These are phyloP conservation scores for Flaveria bidentis DNA, from an alignment of 129 eudicot species.

Conservation along the genomic window DNA sequence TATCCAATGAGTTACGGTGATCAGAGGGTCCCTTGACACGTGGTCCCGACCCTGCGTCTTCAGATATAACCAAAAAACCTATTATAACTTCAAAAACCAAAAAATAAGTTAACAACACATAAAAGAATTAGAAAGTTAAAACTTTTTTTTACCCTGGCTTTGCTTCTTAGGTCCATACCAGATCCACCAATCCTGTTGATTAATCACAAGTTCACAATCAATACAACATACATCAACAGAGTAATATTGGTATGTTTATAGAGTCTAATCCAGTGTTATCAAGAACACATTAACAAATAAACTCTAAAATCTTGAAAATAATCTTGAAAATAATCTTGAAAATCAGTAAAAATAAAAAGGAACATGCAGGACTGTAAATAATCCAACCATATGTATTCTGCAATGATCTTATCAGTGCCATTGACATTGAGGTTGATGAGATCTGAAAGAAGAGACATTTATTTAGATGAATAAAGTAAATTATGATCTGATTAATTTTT, in stretches of 20 bases:
- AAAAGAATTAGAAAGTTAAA: background rate
- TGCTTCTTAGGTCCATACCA: constrained; percentile 81
- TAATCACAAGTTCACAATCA: constrained; percentile 24
- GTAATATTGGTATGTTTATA: background rate
- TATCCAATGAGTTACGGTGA: too few species aligned
- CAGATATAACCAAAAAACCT: too few species aligned
- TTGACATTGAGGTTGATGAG: constrained; percentile 59
- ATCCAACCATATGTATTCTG: constrained; percentile 72
- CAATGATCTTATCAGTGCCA: constrained; percentile 55
- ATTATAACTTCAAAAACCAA: background rate
- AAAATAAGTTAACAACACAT: background rate
- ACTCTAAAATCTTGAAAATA: background rate
- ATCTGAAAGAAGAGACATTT: constrained; percentile 41
- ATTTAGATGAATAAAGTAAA: background rate
- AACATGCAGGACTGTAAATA: background rate
- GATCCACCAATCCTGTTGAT: constrained; percentile 69
- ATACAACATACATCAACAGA: too few species aligned
- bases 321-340: background rate
- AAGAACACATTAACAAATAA: background rate
- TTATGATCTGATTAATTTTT: background rate
- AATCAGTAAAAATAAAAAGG: background rate
- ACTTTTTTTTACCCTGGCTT: constrained; percentile 61
- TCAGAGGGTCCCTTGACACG: too few species aligned
- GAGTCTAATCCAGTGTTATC: background rate
- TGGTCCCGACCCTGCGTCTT: too few species aligned